phyloP scores from a whole-genome alignment of 2,329 filamentous ascomycete species.

The Myriosclerotinia duriaeana region DNA sequence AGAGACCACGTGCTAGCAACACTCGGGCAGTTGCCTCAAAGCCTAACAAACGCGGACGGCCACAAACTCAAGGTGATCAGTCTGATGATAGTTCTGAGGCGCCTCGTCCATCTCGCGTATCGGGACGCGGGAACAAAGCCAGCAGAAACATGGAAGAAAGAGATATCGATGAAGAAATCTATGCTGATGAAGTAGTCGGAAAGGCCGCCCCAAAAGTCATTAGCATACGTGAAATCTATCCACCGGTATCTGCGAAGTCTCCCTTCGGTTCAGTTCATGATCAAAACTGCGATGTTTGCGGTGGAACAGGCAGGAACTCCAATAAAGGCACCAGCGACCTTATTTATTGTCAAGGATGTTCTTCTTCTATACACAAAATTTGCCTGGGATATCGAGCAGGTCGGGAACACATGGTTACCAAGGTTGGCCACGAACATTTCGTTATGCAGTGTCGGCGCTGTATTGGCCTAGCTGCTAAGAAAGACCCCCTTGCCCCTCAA shows the following conservation, averaged over 20 bases:
- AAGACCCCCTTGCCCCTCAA: conserved; percentile 67
- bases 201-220: conserved; percentile 53
- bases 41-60: conserved; percentile 24
- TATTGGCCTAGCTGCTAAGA: conserved; percentile 65
- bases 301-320: conserved; percentile 50
- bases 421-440: conserved; percentile 72
- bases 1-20: conserved; percentile 13
- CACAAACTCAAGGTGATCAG: conserved; percentile 10
- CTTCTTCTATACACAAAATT: conserved; percentile 74
- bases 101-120: conserved; percentile 38
- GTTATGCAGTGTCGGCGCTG: conserved; percentile 90
- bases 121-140: conserved; percentile 39
- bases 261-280: conserved; percentile 71
- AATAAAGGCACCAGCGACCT: conserved; percentile 62
- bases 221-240: conserved; percentile 73
- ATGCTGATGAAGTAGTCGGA: conserved; percentile 49
- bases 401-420: conserved; percentile 88
- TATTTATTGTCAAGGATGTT: conserved; percentile 90
- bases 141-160: conserved; percentile 47
- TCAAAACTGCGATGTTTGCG: conserved; percentile 71
- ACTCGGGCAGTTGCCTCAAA: conserved; percentile 21
- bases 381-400: conserved; percentile 73
- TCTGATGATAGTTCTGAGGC: conserved; percentile 26
- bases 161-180: conserved; percentile 52
- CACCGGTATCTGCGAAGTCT: conserved; percentile 57